phyloP scores from a whole-genome alignment of 129 eudicot genomes.

The Tagetes erecta region DNA sequence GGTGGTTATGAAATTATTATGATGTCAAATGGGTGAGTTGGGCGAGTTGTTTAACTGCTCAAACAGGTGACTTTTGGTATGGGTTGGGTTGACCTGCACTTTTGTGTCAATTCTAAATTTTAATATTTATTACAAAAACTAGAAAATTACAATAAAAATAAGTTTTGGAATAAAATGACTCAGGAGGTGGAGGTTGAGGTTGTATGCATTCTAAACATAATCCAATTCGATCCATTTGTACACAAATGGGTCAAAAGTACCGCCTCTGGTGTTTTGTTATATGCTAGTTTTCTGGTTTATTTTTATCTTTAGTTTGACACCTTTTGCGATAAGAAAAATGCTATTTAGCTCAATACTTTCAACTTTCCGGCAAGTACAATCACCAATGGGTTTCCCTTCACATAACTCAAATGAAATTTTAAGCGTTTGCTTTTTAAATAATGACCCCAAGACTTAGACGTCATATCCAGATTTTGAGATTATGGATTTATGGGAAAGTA shows the following conservation, averaged over 20 bases:
- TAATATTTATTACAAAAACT: background rate
- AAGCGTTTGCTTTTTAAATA: background rate
- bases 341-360: background rate
- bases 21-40: background rate
- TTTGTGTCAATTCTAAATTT: background rate
- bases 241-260: background rate
- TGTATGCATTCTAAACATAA: background rate
- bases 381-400: background rate
- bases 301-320: background rate
- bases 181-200: background rate
- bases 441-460: background rate
- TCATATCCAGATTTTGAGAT: background rate
- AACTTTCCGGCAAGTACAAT: background rate
- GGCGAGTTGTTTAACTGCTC: background rate
- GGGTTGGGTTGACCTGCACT: background rate
- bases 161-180: background rate
- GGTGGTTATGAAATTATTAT: too few relatives aligned
- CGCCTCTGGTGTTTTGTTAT: background rate
- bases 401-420: background rate
- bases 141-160: background rate
- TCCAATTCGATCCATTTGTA: background rate
- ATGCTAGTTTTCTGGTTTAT: background rate
- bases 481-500: background rate
- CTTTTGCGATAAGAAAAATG: background rate
- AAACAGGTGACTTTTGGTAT: background rate